Conservation (phyloP, 495 filamentous ascomycete genomes). For the Penicillium steckii region DNA sequence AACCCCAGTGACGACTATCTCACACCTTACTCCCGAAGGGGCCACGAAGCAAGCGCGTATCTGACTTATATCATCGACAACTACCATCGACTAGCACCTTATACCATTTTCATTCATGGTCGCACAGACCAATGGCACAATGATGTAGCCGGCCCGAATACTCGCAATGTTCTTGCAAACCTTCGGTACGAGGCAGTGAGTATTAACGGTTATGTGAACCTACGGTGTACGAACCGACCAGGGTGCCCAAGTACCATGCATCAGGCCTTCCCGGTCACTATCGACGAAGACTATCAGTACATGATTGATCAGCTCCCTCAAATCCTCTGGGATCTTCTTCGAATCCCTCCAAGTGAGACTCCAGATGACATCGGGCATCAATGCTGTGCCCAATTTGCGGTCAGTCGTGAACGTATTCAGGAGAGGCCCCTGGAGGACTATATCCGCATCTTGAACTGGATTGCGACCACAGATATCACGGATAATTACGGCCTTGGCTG, state of each 20-base stretch:
- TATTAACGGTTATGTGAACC: slow-evolving; percentile 15
- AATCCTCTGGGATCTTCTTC: slow-evolving; percentile 11
- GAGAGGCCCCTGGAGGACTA: slow-evolving; percentile 26
- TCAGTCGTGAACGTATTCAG: slow-evolving; percentile 24
- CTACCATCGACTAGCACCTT: slow-evolving; percentile 14
- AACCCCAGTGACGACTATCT: slow-evolving; percentile 11
- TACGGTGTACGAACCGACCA: slow-evolving; percentile 15
- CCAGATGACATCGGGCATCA: slow-evolving; percentile 28
- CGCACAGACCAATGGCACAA: slow-evolving; percentile 23
- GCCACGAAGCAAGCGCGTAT: slow-evolving; percentile 23
- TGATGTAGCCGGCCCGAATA: slow-evolving; percentile 18
- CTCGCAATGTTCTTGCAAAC: slow-evolving; percentile 8
- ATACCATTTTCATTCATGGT: slow-evolving; percentile 23
- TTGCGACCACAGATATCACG: slow-evolving; percentile 17
- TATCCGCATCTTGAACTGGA: slow-evolving; percentile 27
- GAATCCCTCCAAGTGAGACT: slow-evolving; percentile 5
- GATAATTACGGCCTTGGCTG: slow-evolving; percentile 26
- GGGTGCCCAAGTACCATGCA: slow-evolving; percentile 15
- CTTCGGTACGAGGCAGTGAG: slow-evolving; percentile 16
- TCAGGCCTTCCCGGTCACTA: neutral
- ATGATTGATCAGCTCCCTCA: slow-evolving; percentile 13
- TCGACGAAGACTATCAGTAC: slow-evolving; percentile 15
- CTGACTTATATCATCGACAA: slow-evolving; percentile 19
- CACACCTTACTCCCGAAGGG: slow-evolving; percentile 9
- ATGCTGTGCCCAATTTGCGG: slow-evolving; percentile 39